Base-by-base conservation (phyloP, 1,284 basidiomycete genomes). In the Marasmius oreades region DNA sequence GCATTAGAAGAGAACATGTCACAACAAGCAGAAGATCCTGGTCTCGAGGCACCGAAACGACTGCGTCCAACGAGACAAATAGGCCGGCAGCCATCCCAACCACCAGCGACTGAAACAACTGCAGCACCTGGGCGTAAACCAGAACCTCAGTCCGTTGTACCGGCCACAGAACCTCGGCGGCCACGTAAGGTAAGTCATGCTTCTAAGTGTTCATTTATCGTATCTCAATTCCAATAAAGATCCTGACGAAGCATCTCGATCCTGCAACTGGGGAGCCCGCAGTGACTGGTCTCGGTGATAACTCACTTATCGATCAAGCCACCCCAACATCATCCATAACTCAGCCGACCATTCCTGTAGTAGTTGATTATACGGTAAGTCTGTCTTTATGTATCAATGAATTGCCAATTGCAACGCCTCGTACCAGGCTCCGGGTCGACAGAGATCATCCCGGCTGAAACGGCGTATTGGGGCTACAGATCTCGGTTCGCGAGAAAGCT, bases 401-500 rank as follows among this genome's bases (percentile, higher is more conserved):
- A 14, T 2, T 33, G 5, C 33, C 22, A 20, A 22, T 22, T 31
- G 28, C 8, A 44, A 11, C 52, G 23, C 14, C 36, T 20, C 23
- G 23, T 26, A 50, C 26, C n/a, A 59, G 51, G 57, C 48, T 1
- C 33, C 56, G 16, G 44, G 36, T 5, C 23, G 26, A 8, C 64
- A 33, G 16, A 73, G 73, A 28, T 62, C 70, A 0, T 66, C 69
- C 8, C 65, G 70, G 52, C 62, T 78, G 42, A 79, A 77, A 61
- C 73, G 78, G 22, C 72, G 77, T 22, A 69, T 69, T 26, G 70
- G 67, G 3, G 63, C 66, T 11, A 59, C 61, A 24, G 59, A 64
- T 24, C 31, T 64, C 52, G 54, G 47, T 33, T 50, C 47, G 47
- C 47, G 26, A 1, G 47, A 50, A 50, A 26, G 26, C 14, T 50